A percentile compares a stretch with the other conserved stretches of the same genome.
phyloP scores from a whole-genome alignment of 169 alveolate species.

The Cyclospora cayetanensis region DNA sequence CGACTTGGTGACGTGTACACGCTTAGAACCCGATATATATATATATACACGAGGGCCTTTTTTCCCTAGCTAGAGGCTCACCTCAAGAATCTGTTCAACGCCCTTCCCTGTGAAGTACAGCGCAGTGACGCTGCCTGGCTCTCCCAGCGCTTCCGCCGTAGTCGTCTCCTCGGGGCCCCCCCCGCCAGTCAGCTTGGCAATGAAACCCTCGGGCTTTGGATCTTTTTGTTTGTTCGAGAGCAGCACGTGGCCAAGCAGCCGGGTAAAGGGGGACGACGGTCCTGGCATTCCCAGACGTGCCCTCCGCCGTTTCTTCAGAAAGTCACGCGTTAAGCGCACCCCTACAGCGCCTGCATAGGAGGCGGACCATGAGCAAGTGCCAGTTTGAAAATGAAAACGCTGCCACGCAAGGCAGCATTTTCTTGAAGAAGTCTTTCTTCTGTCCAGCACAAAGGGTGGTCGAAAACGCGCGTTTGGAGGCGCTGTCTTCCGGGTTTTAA shows the following conservation, averaged over 20 bases:
- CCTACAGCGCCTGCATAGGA: conserved; percentile 38
- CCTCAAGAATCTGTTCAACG: conserved; percentile 56
- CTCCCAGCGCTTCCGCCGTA: conserved; percentile 46
- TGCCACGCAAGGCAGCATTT: no score
- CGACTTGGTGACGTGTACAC: no score
- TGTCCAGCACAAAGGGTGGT: no score
- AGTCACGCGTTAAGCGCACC: not conserved
- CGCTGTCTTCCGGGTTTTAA: no score
- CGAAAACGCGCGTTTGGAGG: no score
- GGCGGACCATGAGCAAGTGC: no score
- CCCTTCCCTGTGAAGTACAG: conserved; percentile 61
- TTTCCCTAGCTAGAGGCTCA: no score
- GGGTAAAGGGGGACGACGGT: conserved; percentile 54
- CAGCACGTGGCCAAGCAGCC: conserved; percentile 58
- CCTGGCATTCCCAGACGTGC: not conserved
- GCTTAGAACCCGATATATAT: no score
- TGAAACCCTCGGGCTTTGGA: not conserved
- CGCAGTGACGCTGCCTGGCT: conserved; percentile 30
- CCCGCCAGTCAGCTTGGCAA: not conserved
- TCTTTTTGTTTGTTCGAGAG: not conserved
- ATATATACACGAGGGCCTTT: no score
- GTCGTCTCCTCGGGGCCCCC: not conserved
- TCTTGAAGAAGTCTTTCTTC: no score
- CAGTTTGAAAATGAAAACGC: no score
- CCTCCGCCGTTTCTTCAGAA: conserved; percentile 1